Percentiles rank a stretch among this genome's conserved stretches.
phyloP scores from a whole-genome alignment of 1,284 basidiomycete genomes.

The Dichomitus squalens region DNA sequence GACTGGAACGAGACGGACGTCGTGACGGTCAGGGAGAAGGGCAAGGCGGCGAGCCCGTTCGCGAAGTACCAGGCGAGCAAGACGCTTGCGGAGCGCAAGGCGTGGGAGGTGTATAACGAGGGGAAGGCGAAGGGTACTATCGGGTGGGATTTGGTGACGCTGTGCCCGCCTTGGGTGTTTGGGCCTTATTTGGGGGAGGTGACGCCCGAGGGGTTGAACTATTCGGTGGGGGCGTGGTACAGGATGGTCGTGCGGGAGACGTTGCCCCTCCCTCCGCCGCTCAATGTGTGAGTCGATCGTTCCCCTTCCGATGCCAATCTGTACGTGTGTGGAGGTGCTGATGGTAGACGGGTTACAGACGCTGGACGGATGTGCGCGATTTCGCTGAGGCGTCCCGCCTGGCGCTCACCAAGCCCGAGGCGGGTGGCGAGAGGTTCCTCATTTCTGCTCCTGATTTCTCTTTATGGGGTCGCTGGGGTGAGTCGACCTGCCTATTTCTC shows the following conservation, averaged over 20 bases:
- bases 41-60: slow-evolving; percentile 2
- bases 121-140: slow-evolving; percentile 47
- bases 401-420: slow-evolving; percentile 39
- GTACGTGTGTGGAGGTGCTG: slow-evolving; percentile 19
- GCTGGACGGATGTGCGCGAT: slow-evolving; percentile 56
- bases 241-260: slow-evolving; percentile 33
- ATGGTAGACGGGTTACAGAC: not conserved
- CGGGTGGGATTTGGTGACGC: slow-evolving; percentile 53
- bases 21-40: slow-evolving; percentile 15
- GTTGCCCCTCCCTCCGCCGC: too few species aligned
- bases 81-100: slow-evolving; percentile 21
- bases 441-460: slow-evolving; percentile 8
- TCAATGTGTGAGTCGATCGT: too few species aligned
- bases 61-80: slow-evolving; percentile 23
- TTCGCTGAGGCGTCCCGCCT: slow-evolving; percentile 57
- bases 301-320: too few species aligned
- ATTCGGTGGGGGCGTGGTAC: slow-evolving; percentile 37
- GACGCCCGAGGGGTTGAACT: slow-evolving; percentile 50
- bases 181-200: slow-evolving; percentile 51
- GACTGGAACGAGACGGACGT: slow-evolving; percentile 27
- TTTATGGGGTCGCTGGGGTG: slow-evolving; percentile 17
- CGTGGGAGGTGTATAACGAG: slow-evolving; percentile 1
- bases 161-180: slow-evolving; percentile 57
- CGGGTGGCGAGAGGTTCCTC: slow-evolving; percentile 25
- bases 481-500: slow-evolving; percentile 24